Evolutionary conservation across 306 rosid genomes (phyloP), one percentile per base, ranked within the genome.

Genomic region (Castanea sativa): DNA sequence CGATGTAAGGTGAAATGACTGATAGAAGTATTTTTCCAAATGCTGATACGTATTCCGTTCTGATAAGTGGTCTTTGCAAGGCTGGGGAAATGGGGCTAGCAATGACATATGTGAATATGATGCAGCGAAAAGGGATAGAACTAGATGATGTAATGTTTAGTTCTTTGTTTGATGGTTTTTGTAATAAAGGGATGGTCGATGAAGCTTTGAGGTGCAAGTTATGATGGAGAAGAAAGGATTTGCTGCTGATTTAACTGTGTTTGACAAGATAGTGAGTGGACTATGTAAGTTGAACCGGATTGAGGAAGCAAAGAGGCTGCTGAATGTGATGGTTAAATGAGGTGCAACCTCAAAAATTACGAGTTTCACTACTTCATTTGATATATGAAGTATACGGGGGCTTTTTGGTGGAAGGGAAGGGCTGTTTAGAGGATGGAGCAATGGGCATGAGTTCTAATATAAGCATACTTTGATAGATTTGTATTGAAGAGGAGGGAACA

Each of bases 31-130:
- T 56, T 29, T 3, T 43, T 49, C 80, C 5, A 2, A 83, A 83
- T 7, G 30, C 45, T 13, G 79, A 85, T 64, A 85, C 81, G 0
- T 75, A 78, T 33, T 64, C 68, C 9, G 56, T 69, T 30, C 32
- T 81, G 53, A 56, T 82, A 49, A 61, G 43, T 67, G 81, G 83
- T 16, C 45, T 79, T 69, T 82, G 81, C 79, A 78, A 76, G 76
- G 74, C 29, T 23, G 86, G 69, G 18, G 77, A 79, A 25, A 71
- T 79, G 82, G 71, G 10, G 69, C 25, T 57, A 70, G 81, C 77
- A 14, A 56, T 85, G 83, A 30, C 56, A 19, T 75, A 52, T 33
- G 69, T 57, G 13, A 75, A 79, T 30, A 78, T 59, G 57, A 81
- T 85, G 88, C 79, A 71, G 55, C 20, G 5, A 2, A 45, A 71